Evolutionary conservation across 2,329 filamentous ascomycete genomes (phyloP).

Genomic region (Colletotrichum sp.): DNA sequence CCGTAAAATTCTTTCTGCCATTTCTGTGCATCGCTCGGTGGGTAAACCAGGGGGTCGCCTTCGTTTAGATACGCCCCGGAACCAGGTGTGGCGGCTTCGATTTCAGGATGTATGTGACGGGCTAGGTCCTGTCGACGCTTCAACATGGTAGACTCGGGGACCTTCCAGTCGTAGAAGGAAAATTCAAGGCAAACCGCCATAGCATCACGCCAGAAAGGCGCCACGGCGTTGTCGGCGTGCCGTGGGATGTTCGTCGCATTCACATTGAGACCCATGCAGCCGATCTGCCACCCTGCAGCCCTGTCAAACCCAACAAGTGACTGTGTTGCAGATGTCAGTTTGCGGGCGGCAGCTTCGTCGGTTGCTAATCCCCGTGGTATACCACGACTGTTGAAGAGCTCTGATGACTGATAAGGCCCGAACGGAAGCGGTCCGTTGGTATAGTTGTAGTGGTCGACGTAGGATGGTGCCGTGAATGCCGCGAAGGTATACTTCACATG

Average conservation of each 20-base stretch:
- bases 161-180: not conserved
- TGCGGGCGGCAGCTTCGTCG: not conserved
- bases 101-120: conserved; percentile 23
- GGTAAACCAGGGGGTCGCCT: conserved; percentile 45
- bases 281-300: not conserved
- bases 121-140: not conserved
- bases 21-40: conserved; percentile 28
- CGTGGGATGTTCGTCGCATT: not conserved
- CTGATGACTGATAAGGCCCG: not conserved
- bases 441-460: not conserved
- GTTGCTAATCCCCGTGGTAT: not conserved
- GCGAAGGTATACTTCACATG: not conserved
- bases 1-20: conserved; percentile 33
- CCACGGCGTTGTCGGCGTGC: not conserved
- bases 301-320: not conserved
- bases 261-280: not conserved
- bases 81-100: conserved; percentile 40
- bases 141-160: not conserved
- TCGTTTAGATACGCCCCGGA: conserved; percentile 56
- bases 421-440: not conserved
- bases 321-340: not conserved
- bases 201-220: not conserved
- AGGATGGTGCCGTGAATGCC: not conserved
- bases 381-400: not conserved
- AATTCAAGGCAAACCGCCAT: not conserved